phyloP scores from a whole-genome alignment of 202 grass and related monocot genomes.

The Sporobolus alterniflorus region DNA sequence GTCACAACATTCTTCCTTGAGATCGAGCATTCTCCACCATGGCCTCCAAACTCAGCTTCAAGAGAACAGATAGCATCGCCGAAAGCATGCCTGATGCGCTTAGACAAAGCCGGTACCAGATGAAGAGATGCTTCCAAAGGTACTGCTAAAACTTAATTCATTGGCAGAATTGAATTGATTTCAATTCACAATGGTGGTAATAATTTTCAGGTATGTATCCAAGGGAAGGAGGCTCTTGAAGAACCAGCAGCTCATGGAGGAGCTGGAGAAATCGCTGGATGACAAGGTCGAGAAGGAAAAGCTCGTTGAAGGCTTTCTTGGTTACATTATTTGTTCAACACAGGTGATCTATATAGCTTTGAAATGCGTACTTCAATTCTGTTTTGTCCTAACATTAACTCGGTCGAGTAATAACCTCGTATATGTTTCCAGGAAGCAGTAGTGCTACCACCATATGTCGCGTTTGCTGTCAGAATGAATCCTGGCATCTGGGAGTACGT shows the following conservation, averaged over 20 bases:
- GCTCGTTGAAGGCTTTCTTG: constrained; percentile 86
- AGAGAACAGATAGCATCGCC: constrained; percentile 83
- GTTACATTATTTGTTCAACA: constrained; percentile 83
- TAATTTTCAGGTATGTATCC: constrained; percentile 71
- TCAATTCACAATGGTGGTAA: background rate
- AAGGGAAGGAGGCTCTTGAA: constrained; percentile 91
- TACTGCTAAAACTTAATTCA: constrained; percentile 21
- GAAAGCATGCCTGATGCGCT: constrained; percentile 92
- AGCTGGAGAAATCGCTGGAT: constrained; percentile 84
- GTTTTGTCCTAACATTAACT: constrained; percentile 1
- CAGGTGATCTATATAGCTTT: constrained; percentile 63
- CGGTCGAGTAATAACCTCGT: too few relatives aligned
- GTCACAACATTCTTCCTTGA: constrained; percentile 21
- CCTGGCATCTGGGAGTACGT: constrained; percentile 95
- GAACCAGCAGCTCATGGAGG: constrained; percentile 82
- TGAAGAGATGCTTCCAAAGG: constrained; percentile 94
- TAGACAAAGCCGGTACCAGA: constrained; percentile 89
- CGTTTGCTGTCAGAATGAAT: constrained; percentile 83
- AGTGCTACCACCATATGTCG: constrained; percentile 82
- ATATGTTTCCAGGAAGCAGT: constrained; percentile 78
- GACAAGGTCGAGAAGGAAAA: constrained; percentile 87
- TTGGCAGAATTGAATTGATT: background rate
- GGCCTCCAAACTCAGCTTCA: constrained; percentile 68
- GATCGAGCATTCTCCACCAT: constrained; percentile 10
- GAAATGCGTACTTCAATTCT: too few relatives aligned